Evolutionary conservation across 164 flowering plant species (phyloP), one percentile per base, ranked within the genome.

Genomic region (Warburgia ugandensis): DNA sequence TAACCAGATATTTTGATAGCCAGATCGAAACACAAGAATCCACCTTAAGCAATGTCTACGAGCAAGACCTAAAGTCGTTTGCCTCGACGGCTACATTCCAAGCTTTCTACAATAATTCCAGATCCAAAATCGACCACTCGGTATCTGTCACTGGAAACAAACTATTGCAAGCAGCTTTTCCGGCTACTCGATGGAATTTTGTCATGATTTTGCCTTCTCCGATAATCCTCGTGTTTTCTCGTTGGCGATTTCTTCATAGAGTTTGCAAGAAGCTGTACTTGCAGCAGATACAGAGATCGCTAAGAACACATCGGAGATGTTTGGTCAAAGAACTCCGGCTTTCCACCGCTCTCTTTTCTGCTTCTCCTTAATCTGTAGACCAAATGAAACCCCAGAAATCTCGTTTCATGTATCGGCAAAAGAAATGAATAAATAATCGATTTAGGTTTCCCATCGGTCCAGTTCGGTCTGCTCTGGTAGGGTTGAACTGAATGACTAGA

Each of bases 271-370:
- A 26, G 64, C 66, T 17, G 53, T 72, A 22, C 78, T 73, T 37
- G 55, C 31, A 26, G 76, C 38, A 11, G 80, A 71, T 14, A 19
- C 75, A 0, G 80, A 74, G 38, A 20, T 56, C 29, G 28, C 64
- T 8, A 89, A 80, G 78, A 85, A 78, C 66, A 31, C 68, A 0
- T 48, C 73, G 31, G 95, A 90, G 46, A 77, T 85, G 14, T 85
- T 85, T 58, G 94, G 94, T 10, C 97, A 85, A 58, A 72, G 97
- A 56, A 89, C 97, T 20, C 85, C 97, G 1, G 76, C 83, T 54
- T 89, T n/a, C n/a, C n/a, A n/a, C n/a, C n/a, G n/a, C n/a, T n/a
- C n/a, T n/a, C n/a, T n/a, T n/a, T n/a, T n/a, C n/a, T n/a, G n/a
- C n/a, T n/a, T n/a, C n/a, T n/a, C n/a, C n/a, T n/a, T n/a, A n/a